These are phyloP conservation scores for Plasmodium gaboni DNA, from an alignment of 169 alveolate species.

Conservation along the genomic window DNA sequence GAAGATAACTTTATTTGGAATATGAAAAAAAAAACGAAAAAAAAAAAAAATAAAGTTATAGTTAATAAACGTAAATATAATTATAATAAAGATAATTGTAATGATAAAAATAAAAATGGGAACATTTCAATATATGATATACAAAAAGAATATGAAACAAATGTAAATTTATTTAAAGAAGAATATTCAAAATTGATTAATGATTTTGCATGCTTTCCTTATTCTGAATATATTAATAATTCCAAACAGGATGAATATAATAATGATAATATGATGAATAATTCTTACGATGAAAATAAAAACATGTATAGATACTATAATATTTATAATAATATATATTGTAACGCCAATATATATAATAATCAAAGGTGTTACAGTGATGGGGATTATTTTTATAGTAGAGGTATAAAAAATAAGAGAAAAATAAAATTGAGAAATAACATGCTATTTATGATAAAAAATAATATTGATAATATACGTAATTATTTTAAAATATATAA, in stretches of 20 bases:
- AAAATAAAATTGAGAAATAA: constrained; percentile 53
- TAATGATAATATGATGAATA: background rate
- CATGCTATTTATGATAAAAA: constrained; percentile 53
- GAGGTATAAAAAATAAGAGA: background rate
- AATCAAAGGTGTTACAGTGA: constrained; percentile 19
- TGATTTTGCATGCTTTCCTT: background rate
- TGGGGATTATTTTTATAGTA: constrained; percentile 14
- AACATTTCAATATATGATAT: background rate
- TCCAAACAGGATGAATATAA: background rate
- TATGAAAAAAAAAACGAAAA: background rate
- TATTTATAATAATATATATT: no score
- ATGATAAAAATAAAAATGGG: background rate
- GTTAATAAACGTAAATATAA: background rate
- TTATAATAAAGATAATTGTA: background rate
- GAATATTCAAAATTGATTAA: constrained; percentile 16
- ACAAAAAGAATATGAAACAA: background rate
- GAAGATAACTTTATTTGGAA: background rate
- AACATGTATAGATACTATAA: background rate
- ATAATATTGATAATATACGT: constrained; percentile 61
- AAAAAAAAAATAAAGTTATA: constrained; percentile 2
- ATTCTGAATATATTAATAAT: background rate
- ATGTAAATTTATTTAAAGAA: constrained; percentile 23
- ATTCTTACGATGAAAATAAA: background rate
- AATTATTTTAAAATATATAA: constrained; percentile 13
- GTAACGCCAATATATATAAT: background rate